Base-by-base conservation (phyloP, 805 yeast genomes). In the Cyberlindnera xylosilytica region DNA sequence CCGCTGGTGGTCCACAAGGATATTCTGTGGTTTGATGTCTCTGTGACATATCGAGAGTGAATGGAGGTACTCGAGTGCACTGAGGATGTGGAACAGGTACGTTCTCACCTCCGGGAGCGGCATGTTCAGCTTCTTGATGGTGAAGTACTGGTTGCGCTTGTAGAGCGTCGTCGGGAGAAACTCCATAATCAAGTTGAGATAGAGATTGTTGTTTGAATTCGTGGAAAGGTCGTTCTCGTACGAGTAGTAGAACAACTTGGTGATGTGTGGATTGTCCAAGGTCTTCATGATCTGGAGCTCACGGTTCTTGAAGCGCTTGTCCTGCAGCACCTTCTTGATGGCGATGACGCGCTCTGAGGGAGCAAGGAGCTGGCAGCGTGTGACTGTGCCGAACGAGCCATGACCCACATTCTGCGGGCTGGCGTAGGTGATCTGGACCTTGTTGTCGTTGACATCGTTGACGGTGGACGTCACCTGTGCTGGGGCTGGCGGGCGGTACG, bases 301-400 rank as follows among this genome's bases (percentile, higher is more conserved):
- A 64, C 99, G 77, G 62, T 87, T 87, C 62, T 93, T 86, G 75
- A 90, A 93, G 36, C 98, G 72, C 60, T 83, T 87, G 66, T 93
- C 99, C 62, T 93, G 98, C 20, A 91, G 73, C n/a, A 93, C 99
- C 54, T 95, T 78, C 65, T 93, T 93, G 60, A 93, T 88, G 38
- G 99, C 99, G 16, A 91, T 95, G 32, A 80, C 76, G 20, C 45
- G 34, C 54, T 82, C 86, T 46, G 84, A 80, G 18, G 84, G 73
- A 15, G 91, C 89, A 47, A 77, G 59, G 30, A 93, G 70, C 45
- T 78, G 80, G 6, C 96, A 88, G 53, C 87, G 93, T 61, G 88
- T 89, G n/a, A 93, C 99, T 26, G 89, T 90, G 3, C 99, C 99
- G 68, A 93, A 93, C n/a, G 98, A 90, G 10, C 99, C 99, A 64